phyloP scores from a whole-genome alignment of 2,329 filamentous ascomycete species.

The Neospermospora avenae region DNA sequence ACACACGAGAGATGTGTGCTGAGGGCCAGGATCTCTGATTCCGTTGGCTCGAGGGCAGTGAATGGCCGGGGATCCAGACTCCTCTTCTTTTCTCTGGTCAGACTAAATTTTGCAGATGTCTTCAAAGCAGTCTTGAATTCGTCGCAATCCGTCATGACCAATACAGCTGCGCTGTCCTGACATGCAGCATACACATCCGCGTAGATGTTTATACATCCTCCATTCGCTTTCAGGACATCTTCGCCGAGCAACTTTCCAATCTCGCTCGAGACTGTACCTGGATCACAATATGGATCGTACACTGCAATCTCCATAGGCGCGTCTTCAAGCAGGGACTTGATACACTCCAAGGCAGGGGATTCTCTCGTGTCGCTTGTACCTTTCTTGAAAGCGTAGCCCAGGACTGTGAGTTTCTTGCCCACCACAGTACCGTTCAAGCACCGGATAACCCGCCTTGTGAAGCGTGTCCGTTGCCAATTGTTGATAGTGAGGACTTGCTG shows the following conservation, averaged over 20 bases:
- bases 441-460: slow-evolving; percentile 62
- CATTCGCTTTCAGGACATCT: slow-evolving; percentile 30
- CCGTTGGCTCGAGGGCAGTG: slow-evolving; percentile 20
- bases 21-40: slow-evolving; percentile 24
- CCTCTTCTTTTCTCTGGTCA: not conserved
- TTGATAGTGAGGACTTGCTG: slow-evolving; percentile 71
- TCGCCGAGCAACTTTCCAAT: slow-evolving; percentile 34
- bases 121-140: slow-evolving; percentile 42
- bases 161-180: slow-evolving; percentile 43
- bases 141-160: slow-evolving; percentile 52
- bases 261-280: slow-evolving; percentile 40
- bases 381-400: slow-evolving; percentile 80
- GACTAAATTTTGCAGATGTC: slow-evolving; percentile 3
- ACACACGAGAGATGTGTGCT: slow-evolving; percentile 14
- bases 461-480: slow-evolving; percentile 68
- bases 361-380: slow-evolving; percentile 74
- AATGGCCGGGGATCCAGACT: slow-evolving; percentile 27
- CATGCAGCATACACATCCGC: slow-evolving; percentile 44
- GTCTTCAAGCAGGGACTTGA: slow-evolving; percentile 63
- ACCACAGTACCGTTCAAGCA: slow-evolving; percentile 66
- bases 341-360: slow-evolving; percentile 64
- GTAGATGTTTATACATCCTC: slow-evolving; percentile 40
- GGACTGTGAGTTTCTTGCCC: slow-evolving; percentile 67
- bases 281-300: slow-evolving; percentile 57
- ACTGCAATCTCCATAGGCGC: slow-evolving; percentile 61